These are phyloP conservation scores for Tuber aestivum DNA, from an alignment of 495 filamentous ascomycete genomes.

Conservation along the genomic window DNA sequence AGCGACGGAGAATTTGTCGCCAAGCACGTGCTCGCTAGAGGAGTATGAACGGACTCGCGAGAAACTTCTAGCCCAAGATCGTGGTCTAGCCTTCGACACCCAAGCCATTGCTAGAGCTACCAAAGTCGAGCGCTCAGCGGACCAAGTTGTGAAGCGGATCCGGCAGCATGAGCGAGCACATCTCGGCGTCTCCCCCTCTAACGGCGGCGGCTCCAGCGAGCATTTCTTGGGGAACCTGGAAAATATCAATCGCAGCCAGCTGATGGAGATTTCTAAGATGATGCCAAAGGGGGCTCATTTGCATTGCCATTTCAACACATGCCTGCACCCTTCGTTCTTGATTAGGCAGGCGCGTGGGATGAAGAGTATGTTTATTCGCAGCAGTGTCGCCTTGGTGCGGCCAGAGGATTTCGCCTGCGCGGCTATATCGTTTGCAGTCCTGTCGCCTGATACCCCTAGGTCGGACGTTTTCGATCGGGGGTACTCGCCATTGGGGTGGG, in stretches of 20 bases:
- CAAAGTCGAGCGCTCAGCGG: background rate
- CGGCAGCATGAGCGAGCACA: background rate
- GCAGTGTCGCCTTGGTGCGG: background rate
- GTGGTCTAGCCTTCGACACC: background rate
- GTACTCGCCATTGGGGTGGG: background rate
- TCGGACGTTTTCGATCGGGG: background rate
- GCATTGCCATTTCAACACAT: conserved; percentile 61
- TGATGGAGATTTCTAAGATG: conserved; percentile 59
- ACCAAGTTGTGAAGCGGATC: background rate
- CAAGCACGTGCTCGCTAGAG: background rate
- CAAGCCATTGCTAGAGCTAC: background rate
- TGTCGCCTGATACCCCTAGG: background rate
- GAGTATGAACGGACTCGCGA: background rate
- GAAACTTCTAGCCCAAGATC: background rate
- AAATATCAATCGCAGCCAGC: background rate
- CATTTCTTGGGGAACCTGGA: background rate
- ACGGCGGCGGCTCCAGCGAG: background rate
- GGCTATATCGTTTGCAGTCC: background rate
- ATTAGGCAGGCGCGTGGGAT: background rate
- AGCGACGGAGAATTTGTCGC: background rate
- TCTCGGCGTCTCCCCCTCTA: background rate
- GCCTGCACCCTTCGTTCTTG: background rate
- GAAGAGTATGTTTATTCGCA: background rate
- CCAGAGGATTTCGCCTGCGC: background rate
- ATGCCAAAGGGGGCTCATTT: conserved; percentile 86